These are phyloP conservation scores for Colletotrichum musicola DNA, from an alignment of 2,329 filamentous ascomycete species.

Conservation along the genomic window DNA sequence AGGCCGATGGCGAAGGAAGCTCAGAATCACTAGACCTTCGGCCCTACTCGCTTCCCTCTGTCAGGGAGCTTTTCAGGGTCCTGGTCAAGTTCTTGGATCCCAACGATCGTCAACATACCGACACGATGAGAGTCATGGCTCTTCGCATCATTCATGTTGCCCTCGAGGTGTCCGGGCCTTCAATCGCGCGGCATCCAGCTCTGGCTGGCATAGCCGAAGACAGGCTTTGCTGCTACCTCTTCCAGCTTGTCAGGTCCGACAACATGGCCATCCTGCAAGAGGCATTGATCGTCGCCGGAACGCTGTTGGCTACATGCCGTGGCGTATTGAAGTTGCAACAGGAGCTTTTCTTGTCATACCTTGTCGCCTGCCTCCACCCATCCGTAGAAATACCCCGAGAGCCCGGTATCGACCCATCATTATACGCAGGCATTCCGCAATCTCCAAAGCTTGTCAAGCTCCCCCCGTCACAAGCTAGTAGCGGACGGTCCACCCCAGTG, in stretches of 20 bases:
- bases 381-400: constrained; percentile 95
- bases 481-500: constrained; percentile 89
- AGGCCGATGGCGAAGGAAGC: constrained; percentile 51
- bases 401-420: constrained; percentile 86
- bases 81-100: constrained; percentile 94
- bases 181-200: constrained; percentile 91
- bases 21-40: constrained; percentile 72
- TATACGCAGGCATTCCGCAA: constrained; percentile 95
- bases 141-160: constrained; percentile 97
- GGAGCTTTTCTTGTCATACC: constrained; percentile 93
- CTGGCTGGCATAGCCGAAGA: constrained; percentile 91
- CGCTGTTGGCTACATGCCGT: constrained; percentile 89
- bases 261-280: constrained; percentile 96
- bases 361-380: constrained; percentile 93
- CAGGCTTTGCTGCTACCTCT: constrained; percentile 91
- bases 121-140: constrained; percentile 97
- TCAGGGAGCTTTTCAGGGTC: constrained; percentile 93
- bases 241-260: constrained; percentile 95
- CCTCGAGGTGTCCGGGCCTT: constrained; percentile 93
- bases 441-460: constrained; percentile 89
- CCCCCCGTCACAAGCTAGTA: constrained; percentile 76
- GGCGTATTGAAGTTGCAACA: constrained; percentile 94
- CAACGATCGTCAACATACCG: constrained; percentile 91
- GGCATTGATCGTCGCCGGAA: constrained; percentile 91
- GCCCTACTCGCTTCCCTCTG: constrained; percentile 94